Evolutionary conservation across 129 eudicot species (phyloP).

Genomic region (Chrysanthemum seticuspe): DNA sequence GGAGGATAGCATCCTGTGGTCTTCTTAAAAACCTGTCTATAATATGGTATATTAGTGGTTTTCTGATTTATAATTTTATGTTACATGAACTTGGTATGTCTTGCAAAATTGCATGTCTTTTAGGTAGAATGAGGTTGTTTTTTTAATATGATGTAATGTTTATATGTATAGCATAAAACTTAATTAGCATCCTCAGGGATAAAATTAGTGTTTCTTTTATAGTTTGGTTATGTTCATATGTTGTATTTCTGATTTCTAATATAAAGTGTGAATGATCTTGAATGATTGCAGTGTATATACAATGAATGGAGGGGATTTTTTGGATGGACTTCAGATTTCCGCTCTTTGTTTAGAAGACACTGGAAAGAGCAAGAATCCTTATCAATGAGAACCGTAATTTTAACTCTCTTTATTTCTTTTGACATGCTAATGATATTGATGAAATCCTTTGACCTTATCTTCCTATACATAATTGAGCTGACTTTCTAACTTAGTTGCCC

Average conservation of each 20-base stretch:
- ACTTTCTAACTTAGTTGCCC: not conserved
- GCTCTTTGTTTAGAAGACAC: constrained; percentile 56
- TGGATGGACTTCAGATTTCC: constrained; percentile 77
- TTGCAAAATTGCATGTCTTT: constrained; percentile 4
- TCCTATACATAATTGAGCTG: not conserved
- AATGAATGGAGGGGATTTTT: constrained; percentile 80
- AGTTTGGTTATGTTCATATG: not conserved
- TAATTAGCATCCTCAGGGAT: constrained; percentile 9
- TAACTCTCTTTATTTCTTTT: not conserved
- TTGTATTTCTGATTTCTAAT: constrained; percentile 1
- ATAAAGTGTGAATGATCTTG: constrained; percentile 5
- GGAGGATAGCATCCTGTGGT: too few species aligned
- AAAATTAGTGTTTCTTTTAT: not conserved
- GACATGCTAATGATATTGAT: too few species aligned
- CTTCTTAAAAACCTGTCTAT: constrained; percentile 2
- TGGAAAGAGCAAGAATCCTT: constrained; percentile 65
- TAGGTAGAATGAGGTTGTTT: not conserved
- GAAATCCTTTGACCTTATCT: too few species aligned
- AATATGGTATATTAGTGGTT: constrained; percentile 18
- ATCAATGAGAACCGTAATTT: constrained; percentile 68
- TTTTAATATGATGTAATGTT: constrained; percentile 8
- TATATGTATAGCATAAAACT: not conserved
- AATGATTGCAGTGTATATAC: constrained; percentile 69
- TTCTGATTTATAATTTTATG: constrained; percentile 5
- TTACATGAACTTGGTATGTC: not conserved